Evolutionary conservation across 2,329 filamentous ascomycete species (phyloP).

Genomic region (Calonectria hongkongensis): DNA sequence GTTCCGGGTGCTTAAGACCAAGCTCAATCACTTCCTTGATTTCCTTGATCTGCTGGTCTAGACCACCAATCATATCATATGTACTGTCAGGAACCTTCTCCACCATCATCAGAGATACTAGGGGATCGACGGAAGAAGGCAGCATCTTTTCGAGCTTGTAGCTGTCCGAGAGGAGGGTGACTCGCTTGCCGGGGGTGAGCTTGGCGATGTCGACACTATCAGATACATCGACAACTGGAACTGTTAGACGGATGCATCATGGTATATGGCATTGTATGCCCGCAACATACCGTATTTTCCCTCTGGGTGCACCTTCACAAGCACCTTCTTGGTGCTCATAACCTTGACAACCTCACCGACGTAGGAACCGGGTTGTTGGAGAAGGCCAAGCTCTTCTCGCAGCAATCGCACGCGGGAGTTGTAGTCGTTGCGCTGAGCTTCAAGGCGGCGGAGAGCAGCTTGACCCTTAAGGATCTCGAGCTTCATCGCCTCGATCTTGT

Average conservation of each 20-base stretch:
- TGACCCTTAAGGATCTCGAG: slow-evolving; percentile 99
- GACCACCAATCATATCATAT: slow-evolving; percentile 99
- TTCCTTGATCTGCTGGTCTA: slow-evolving; percentile 99
- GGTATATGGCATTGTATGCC: slow-evolving; percentile 4
- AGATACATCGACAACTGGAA: slow-evolving; percentile 92
- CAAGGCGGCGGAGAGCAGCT: slow-evolving; percentile 93
- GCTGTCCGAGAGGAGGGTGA: slow-evolving; percentile 95
- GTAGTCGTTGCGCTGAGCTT: slow-evolving; percentile 99
- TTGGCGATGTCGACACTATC: slow-evolving; percentile 96
- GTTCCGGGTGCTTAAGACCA: slow-evolving; percentile 96
- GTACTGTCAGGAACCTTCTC: slow-evolving; percentile 99
- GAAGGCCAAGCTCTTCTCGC: slow-evolving; percentile 93
- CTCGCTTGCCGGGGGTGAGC: slow-evolving; percentile 97
- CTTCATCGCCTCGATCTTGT: slow-evolving; percentile 99
- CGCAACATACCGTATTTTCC: slow-evolving; percentile 93
- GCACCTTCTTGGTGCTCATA: slow-evolving; percentile 99
- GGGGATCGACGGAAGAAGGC: slow-evolving; percentile 96
- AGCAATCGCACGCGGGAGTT: slow-evolving; percentile 97
- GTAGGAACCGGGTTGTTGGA: slow-evolving; percentile 98
- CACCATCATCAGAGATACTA: slow-evolving; percentile 99
- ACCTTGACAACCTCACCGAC: slow-evolving; percentile 99
- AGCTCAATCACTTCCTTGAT: slow-evolving; percentile 99
- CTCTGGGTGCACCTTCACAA: slow-evolving; percentile 99
- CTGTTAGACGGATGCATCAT: slow-evolving; percentile 29
- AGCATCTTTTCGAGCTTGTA: slow-evolving; percentile 99